Base-by-base conservation (phyloP, 1,284 basidiomycete genomes). In the Wolfiporia cocos region DNA sequence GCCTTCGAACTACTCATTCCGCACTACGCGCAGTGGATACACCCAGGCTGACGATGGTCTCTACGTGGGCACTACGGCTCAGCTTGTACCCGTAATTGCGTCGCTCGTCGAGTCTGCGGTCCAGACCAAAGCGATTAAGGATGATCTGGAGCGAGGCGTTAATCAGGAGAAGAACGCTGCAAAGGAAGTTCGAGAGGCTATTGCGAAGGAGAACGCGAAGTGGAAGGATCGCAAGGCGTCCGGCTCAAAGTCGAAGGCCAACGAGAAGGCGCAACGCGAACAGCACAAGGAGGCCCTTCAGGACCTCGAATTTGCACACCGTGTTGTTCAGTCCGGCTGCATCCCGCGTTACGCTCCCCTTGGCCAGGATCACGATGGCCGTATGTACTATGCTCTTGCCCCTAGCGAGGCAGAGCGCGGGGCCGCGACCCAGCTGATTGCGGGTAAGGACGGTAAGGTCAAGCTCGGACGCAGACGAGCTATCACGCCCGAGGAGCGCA, bases 31-130 rank as follows among this genome's bases (percentile, higher is more conserved):
- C 42, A 36, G 65, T 64, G 41, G 65, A 63, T 57, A 39, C 46
- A 57, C 46, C 19, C 47, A 49, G 23, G 23, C 37, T 18, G 39
- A 37, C 12, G 45, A 47, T 24, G 15, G 47, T 15, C 42, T 66
- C 15, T 52, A 59, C 26, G 62, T 83, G 37, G 60, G 67, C 5
- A 63, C 68, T 36, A 68, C 83, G 0, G 69, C 70, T 2, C 85
- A 88, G 52, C 67, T 88, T 48, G 63, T 88, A 12, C 83, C 83
- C 20, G 68, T 84, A 15, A 53, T 88, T 26, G 49, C 68, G 2
- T 70, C 73, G 2, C 64, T 89, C n/a, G 68, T 82, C 14, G 69
- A 81, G 34, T 60, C 62, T 5, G 68, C 66, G 0, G 50, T 78
- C 7, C 58, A 69, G 30, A 70, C 78, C 5, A 59, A 67, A 26